Base-by-base conservation (phyloP, 2,329 filamentous ascomycete genomes). In the Beauveria bassiana region DNA sequence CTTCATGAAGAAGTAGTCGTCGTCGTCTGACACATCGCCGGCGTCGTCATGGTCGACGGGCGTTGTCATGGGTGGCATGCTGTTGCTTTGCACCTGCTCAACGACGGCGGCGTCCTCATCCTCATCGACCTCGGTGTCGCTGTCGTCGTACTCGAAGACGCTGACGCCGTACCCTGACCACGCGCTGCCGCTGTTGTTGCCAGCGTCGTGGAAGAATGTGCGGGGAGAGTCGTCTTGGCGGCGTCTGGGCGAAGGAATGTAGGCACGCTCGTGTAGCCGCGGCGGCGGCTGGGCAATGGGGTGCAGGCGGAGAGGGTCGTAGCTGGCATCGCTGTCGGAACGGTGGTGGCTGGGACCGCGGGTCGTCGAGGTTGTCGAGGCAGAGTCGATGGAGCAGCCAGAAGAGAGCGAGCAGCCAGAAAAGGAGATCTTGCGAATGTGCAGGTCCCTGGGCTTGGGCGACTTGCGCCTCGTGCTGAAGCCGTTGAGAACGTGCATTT, bases 401-500 rank as follows among this genome's bases (percentile, higher is more conserved):
- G 71, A 73, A 8, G 71, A 72, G 60, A 75, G 71, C 1, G 74
- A 76, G 59, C 70, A 73, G 64, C 74, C 74, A 20, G 74, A 76
- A 66, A 75, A 74, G 50, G 74, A 76, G 53, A 76, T 66, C 68
- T 77, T 77, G 68, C 74, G 73, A 62, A 77, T 75, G 63, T 74
- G 72, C 26, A 77, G 70, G 59, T 75, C 70, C 53, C 72, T 69
- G 40, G 74, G 59, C 64, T 70, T 71, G 62, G 68, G 63, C 56
- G 69, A 67, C 68, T 74, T 74, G 64, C 73, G 71, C 66, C 72
- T 68, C 57, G 73, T 69, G 66, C 70, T 68, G 67, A 75, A 73
- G 66, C 73, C 68, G 62, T 68, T 67, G 62, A 76, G 66, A 47
- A 75, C 70, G 64, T 74, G 72, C 74, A 76, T 76, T 42, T 38